Evolutionary conservation across 2,329 filamentous ascomycete species (phyloP).

Genomic region (Bipolaris sorokiniana): DNA sequence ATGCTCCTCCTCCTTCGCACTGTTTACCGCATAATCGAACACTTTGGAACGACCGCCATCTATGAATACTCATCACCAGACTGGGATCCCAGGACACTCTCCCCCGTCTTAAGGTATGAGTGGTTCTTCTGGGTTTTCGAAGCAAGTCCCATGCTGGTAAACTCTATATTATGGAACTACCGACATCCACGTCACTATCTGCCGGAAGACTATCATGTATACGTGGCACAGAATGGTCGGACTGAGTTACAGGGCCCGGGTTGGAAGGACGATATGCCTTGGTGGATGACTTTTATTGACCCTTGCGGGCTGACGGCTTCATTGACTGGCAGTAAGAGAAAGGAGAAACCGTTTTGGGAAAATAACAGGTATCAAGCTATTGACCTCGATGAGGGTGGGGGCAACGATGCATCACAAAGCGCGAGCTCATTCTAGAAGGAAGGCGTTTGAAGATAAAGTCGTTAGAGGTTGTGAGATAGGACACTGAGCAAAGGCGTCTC

Average conservation of each 20-base stretch:
- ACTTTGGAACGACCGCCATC: conserved; percentile 56
- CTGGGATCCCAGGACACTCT: conserved; percentile 43
- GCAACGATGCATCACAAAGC: background rate
- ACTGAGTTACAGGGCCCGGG: conserved; percentile 30
- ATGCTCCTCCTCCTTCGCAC: conserved; percentile 54
- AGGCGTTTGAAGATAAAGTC: too few relatives aligned
- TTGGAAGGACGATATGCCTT: conserved; percentile 30
- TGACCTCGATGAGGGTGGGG: background rate
- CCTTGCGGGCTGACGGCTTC: conserved; percentile 23
- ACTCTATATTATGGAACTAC: conserved; percentile 56
- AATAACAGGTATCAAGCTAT: conserved; percentile 22
- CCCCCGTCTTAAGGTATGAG: conserved; percentile 52
- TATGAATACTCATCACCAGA: conserved; percentile 38
- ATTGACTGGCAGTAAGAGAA: conserved; percentile 8
- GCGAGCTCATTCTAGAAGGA: background rate
- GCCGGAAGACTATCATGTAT: conserved; percentile 58
- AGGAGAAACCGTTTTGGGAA: conserved; percentile 30
- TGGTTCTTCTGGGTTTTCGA: conserved; percentile 62
- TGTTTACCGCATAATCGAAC: conserved; percentile 60
- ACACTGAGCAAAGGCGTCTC: too few relatives aligned
- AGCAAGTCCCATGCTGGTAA: conserved; percentile 56
- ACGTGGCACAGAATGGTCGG: conserved; percentile 46
- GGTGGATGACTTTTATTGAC: conserved; percentile 35
- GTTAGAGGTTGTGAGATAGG: too few relatives aligned
- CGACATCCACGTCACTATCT: conserved; percentile 58